Evolutionary conservation across 768 basidiomycete species (phyloP).

Genomic region (Suillus tomentosus): DNA sequence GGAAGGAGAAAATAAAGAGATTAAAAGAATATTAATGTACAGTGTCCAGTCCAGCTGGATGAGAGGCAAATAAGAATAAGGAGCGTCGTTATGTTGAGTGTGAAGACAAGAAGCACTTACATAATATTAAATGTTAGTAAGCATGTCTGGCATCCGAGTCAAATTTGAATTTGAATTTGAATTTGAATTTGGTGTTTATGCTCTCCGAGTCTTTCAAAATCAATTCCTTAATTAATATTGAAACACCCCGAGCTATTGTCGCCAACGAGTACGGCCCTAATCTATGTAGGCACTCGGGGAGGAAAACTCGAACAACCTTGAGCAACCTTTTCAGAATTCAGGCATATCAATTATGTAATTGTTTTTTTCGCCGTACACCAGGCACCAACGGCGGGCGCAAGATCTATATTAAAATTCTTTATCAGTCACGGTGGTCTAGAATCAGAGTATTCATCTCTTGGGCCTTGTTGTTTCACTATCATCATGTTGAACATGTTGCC

Average conservation of each 20-base stretch:
- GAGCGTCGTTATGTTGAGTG: not conserved
- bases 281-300: not conserved
- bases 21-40: conserved; percentile 6
- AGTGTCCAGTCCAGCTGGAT: conserved; percentile 29
- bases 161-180: not conserved
- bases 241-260: not conserved
- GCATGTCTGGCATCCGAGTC: not conserved
- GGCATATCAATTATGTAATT: not conserved
- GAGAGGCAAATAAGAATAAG: conserved; percentile 8
- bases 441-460: not conserved
- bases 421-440: not conserved
- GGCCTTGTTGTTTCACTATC: conserved; percentile 5
- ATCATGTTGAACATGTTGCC: conserved; percentile 14
- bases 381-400: too few relatives aligned
- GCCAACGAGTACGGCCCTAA: too few relatives aligned
- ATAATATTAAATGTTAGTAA: not conserved
- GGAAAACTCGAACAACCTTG: not conserved
- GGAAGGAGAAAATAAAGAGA: not conserved
- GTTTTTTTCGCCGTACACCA: not conserved
- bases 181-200: not conserved
- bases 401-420: too few relatives aligned
- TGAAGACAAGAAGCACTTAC: not conserved
- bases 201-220: not conserved
- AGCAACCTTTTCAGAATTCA: too few relatives aligned
- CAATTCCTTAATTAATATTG: not conserved